These are phyloP conservation scores for Wickerhamiella pararugosa DNA, from an alignment of 1,139 yeast species.

Conservation along the genomic window DNA sequence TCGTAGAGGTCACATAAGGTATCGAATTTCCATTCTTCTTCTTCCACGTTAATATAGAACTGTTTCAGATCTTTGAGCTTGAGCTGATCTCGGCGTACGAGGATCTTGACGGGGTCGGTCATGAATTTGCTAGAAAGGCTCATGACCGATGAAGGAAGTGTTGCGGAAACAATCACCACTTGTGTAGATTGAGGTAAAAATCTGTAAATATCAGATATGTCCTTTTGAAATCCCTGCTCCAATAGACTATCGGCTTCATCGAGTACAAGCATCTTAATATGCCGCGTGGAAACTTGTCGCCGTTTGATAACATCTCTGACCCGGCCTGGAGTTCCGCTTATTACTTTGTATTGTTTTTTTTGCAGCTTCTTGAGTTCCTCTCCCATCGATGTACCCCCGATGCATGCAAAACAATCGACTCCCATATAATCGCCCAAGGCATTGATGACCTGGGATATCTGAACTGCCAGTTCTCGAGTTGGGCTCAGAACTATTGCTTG, in stretches of 20 bases:
- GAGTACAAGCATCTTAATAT: conserved; percentile 64
- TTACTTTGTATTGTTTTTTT: conserved; percentile 66
- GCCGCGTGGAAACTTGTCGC: conserved; percentile 48
- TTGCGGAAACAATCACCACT: conserved; percentile 90
- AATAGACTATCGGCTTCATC: conserved; percentile 94
- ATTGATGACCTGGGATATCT: conserved; percentile 71
- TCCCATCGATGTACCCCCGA: conserved; percentile 81
- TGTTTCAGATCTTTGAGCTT: conserved; percentile 85
- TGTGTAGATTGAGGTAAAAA: conserved; percentile 68
- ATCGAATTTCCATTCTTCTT: conserved; percentile 93
- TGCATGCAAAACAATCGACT: conserved; percentile 74
- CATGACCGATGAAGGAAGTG: conserved; percentile 71
- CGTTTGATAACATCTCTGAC: conserved; percentile 79
- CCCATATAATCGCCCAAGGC: conserved; percentile 76
- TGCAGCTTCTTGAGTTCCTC: conserved; percentile 60
- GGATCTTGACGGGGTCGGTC: conserved; percentile 77
- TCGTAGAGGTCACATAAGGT: conserved; percentile 87
- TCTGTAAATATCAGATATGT: conserved; percentile 77
- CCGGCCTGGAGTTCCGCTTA: conserved; percentile 95
- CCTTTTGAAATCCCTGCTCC: conserved; percentile 84
- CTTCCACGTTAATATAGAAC: conserved; percentile 70
- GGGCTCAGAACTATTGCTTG: conserved; percentile 86
- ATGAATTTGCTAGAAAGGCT: conserved; percentile 79
- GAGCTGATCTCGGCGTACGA: conserved; percentile 81
- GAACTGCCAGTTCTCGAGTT: conserved; percentile 88